These are phyloP conservation scores for Verruconis gallopava DNA, from an alignment of 2,329 filamentous ascomycete species.

Conservation along the genomic window DNA sequence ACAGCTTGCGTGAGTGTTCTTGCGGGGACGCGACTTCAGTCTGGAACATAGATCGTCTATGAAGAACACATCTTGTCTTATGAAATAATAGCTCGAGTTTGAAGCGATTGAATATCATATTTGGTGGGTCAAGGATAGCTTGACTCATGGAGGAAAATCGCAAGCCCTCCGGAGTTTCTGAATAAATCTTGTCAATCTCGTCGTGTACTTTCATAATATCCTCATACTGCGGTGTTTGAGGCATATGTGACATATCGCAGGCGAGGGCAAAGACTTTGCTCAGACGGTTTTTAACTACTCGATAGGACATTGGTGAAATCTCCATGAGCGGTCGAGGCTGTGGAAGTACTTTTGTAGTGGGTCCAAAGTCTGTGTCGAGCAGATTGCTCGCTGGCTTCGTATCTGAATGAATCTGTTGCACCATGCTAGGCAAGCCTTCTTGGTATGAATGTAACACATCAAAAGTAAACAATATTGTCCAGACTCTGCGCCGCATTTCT, in stretches of 20 bases:
- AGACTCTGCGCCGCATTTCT: conserved; percentile 34
- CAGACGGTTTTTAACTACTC: conserved; percentile 22
- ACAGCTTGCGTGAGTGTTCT: conserved; percentile 31
- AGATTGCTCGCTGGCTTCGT: conserved; percentile 26
- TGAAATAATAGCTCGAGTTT: conserved; percentile 40
- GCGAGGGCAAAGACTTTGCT: conserved; percentile 26
- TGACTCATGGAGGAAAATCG: conserved; percentile 20
- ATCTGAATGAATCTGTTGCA: conserved; percentile 25
- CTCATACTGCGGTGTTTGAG: conserved; percentile 22
- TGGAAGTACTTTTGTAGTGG: conserved; percentile 7
- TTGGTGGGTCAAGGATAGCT: conserved; percentile 35
- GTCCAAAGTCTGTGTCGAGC: conserved; percentile 12
- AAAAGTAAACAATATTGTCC: conserved; percentile 30
- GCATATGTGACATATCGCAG: conserved; percentile 25
- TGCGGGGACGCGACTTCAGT: conserved; percentile 22
- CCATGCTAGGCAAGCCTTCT: conserved; percentile 21
- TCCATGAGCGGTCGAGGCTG: conserved; percentile 20
- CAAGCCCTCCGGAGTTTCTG: conserved; percentile 5
- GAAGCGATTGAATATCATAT: conserved; percentile 39
- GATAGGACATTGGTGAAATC: conserved; percentile 23
- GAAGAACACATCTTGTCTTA: conserved; percentile 40
- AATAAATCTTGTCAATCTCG: conserved; percentile 23
- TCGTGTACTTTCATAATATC: conserved; percentile 27
- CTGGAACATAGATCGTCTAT: conserved; percentile 38
- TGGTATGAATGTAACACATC: conserved; percentile 26